Evolutionary conservation across 805 yeast genomes (phyloP).

Genomic region (Metschnikowia lochheadii): DNA sequence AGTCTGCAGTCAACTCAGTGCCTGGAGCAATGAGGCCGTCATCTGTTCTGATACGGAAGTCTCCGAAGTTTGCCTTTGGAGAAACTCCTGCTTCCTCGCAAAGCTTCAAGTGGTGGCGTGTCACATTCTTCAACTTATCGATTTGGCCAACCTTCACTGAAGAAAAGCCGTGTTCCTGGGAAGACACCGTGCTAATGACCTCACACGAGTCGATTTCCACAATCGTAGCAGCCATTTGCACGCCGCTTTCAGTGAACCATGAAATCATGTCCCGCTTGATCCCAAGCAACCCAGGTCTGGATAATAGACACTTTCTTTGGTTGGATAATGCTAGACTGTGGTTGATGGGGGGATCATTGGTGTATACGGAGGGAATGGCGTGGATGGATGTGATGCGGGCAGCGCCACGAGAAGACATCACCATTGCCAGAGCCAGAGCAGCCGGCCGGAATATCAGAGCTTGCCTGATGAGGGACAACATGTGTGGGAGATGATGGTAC

Average conservation of each 20-base stretch:
- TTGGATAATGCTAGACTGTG: conserved; percentile 70
- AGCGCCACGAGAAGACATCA: conserved; percentile 23
- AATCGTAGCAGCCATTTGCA: conserved; percentile 77
- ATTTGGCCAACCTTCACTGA: conserved; percentile 90
- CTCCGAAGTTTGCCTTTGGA: conserved; percentile 72
- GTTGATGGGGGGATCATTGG: conserved; percentile 49
- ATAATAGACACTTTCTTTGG: conserved; percentile 64
- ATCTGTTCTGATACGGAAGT: conserved; percentile 72
- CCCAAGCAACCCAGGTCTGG: conserved; percentile 81
- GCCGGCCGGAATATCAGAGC: conserved; percentile 5
- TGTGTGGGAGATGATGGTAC: not conserved
- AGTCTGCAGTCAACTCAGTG: conserved; percentile 74
- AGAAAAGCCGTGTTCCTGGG: conserved; percentile 70
- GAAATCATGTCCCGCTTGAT: conserved; percentile 88
- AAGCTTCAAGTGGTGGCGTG: conserved; percentile 62
- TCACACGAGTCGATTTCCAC: conserved; percentile 85
- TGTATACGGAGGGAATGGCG: conserved; percentile 46
- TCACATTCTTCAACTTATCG: conserved; percentile 56
- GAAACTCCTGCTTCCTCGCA: conserved; percentile 75
- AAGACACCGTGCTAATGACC: conserved; percentile 69
- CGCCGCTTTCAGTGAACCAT: conserved; percentile 69
- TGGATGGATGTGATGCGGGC: conserved; percentile 49
- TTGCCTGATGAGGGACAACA: conserved; percentile 11
- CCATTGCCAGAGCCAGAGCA: conserved; percentile 4
- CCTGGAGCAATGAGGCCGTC: conserved; percentile 72